Conservation (phyloP, 202 grass and related monocot genomes). For the Zizania palustris region DNA sequence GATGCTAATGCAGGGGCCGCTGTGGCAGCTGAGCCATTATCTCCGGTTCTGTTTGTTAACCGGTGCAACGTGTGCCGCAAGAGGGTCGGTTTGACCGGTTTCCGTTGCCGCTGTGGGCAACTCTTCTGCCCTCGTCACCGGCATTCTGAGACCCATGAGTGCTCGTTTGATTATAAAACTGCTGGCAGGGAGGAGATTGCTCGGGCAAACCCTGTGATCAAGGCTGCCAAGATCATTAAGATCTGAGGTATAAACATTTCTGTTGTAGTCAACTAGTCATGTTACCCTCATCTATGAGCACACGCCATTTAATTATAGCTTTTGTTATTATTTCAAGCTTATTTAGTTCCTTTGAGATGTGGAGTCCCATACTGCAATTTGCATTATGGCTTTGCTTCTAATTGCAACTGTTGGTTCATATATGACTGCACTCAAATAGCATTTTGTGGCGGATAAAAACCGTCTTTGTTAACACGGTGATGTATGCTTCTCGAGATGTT, state of each 20-base stretch:
- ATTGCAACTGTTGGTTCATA: background rate
- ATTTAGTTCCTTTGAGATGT: background rate
- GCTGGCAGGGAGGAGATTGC: conserved; percentile 65
- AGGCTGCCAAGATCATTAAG: conserved; percentile 77
- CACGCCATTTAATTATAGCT: background rate
- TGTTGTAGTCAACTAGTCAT: background rate
- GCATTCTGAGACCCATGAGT: conserved; percentile 66
- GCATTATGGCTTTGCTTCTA: background rate
- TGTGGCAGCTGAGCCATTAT: background rate
- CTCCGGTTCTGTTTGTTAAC: conserved; percentile 46
- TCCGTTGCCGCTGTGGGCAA: conserved; percentile 62
- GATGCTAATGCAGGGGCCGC: background rate
- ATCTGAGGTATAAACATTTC: conserved; percentile 61
- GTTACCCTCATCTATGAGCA: background rate
- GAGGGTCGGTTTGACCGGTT: conserved; percentile 62
- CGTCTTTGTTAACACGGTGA: background rate
- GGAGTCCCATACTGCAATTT: conserved; percentile 15
- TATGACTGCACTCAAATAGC: background rate
- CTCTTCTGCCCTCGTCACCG: conserved; percentile 66
- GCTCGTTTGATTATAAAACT: conserved; percentile 76
- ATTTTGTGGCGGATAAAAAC: conserved; percentile 9
- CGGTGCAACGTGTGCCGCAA: conserved; percentile 63
- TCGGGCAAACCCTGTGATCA: conserved; percentile 65
- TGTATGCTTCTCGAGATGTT: background rate
- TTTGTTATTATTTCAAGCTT: conserved; percentile 5